These are phyloP conservation scores for Cicer cuneatum DNA, from an alignment of 306 rosid genomes.

Conservation along the genomic window DNA sequence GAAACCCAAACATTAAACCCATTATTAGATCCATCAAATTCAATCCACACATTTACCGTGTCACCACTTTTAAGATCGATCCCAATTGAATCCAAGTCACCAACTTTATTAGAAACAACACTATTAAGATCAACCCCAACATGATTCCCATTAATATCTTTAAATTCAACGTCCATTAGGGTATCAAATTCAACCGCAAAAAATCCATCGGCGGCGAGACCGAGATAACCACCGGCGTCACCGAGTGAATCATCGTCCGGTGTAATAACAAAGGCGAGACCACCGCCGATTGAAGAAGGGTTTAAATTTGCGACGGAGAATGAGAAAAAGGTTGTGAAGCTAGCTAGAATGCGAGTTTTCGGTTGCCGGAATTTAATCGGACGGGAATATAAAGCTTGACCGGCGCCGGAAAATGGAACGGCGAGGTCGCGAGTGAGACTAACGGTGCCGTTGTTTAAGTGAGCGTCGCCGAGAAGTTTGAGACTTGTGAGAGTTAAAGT, in stretches of 20 bases:
- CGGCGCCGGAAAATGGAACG: constrained; percentile 87
- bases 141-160: constrained; percentile 92
- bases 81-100: constrained; percentile 62
- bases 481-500: constrained; percentile 70
- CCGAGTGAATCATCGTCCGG: constrained; percentile 72
- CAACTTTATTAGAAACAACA: constrained; percentile 65
- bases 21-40: constrained; percentile 66
- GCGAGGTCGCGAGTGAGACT: constrained; percentile 89
- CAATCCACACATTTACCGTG: constrained; percentile 86
- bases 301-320: constrained; percentile 77
- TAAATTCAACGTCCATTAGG: constrained; percentile 85
- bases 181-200: constrained; percentile 96
- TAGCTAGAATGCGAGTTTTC: constrained; percentile 51
- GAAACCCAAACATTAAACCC: constrained; percentile 74
- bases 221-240: constrained; percentile 81
- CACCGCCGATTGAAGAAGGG: constrained; percentile 95
- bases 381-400: constrained; percentile 70
- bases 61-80: constrained; percentile 89
- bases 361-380: constrained; percentile 78
- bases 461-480: constrained; percentile 93
- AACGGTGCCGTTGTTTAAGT: constrained; percentile 80
- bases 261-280: constrained; percentile 76
- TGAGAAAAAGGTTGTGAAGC: constrained; percentile 86
- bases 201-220: constrained; percentile 57
- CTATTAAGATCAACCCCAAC: constrained; percentile 90